Conservation (phyloP, 176 grass and related monocot species). For the Rhipidocladum racemiflorum region DNA sequence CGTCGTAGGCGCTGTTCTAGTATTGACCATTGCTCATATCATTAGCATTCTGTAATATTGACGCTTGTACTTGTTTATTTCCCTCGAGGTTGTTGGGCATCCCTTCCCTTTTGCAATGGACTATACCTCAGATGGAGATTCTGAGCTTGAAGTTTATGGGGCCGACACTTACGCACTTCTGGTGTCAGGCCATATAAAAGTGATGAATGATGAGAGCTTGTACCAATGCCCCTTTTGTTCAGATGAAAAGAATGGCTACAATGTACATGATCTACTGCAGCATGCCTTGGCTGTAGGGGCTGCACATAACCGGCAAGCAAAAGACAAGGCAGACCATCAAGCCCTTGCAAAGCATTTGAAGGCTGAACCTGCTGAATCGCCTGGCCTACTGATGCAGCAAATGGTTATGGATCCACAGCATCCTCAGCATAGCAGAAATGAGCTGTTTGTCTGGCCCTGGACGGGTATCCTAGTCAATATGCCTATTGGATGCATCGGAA, state of each 20-base stretch:
- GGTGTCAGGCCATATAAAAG: slow-evolving; percentile 45
- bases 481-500: slow-evolving; percentile 46
- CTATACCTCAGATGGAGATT: slow-evolving; percentile 38
- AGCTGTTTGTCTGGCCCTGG: slow-evolving; percentile 67
- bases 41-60: slow-evolving; percentile 1
- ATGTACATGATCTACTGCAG: slow-evolving; percentile 54
- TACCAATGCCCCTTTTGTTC: slow-evolving; percentile 77
- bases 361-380: slow-evolving; percentile 18
- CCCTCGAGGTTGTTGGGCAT: not conserved
- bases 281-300: slow-evolving; percentile 57
- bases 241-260: slow-evolving; percentile 46
- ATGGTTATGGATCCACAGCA: slow-evolving; percentile 6
- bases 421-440: slow-evolving; percentile 33
- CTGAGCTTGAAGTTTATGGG: slow-evolving; percentile 58
- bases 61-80: not conserved
- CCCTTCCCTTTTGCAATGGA: slow-evolving; percentile 41
- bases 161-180: slow-evolving; percentile 32
- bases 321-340: slow-evolving; percentile 59
- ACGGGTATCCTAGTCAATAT: slow-evolving; percentile 60
- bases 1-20: not conserved
- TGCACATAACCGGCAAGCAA: slow-evolving; percentile 39
- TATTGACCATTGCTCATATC: not conserved
- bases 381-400: not conserved
- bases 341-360: slow-evolving; percentile 65
- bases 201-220: slow-evolving; percentile 34